These are phyloP conservation scores for Epichloe gansuensis DNA, from an alignment of 2,329 filamentous ascomycete species.

Conservation along the genomic window DNA sequence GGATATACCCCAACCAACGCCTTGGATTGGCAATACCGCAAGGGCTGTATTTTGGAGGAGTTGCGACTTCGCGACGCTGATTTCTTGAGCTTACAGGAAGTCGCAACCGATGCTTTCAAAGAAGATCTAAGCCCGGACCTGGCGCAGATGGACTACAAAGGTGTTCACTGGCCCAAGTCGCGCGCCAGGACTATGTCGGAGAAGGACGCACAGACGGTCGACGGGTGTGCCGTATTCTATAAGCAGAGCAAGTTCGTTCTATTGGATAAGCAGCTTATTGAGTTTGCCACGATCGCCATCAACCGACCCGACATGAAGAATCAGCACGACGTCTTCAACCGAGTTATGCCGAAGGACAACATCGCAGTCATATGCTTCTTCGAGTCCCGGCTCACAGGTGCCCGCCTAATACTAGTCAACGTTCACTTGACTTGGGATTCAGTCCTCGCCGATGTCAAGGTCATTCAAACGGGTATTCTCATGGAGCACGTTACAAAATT, in stretches of 20 bases:
- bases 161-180: conserved; percentile 83
- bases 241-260: conserved; percentile 90
- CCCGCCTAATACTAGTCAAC: conserved; percentile 84
- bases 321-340: conserved; percentile 94
- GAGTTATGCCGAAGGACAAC: conserved; percentile 96
- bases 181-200: conserved; percentile 86
- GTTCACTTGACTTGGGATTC: conserved; percentile 95
- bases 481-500: conserved; percentile 85
- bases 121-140: conserved; percentile 83
- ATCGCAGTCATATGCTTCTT: conserved; percentile 88
- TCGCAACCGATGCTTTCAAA: conserved; percentile 84
- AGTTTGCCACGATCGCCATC: conserved; percentile 85
- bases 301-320: conserved; percentile 95
- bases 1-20: conserved; percentile 80
- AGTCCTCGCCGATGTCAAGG: conserved; percentile 81
- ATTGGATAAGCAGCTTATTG: conserved; percentile 86
- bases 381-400: conserved; percentile 83
- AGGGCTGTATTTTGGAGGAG: conserved; percentile 71
- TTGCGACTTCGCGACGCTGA: conserved; percentile 70
- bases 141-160: conserved; percentile 81
- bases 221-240: conserved; percentile 95
- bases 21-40: conserved; percentile 77
- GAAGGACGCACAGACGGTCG: conserved; percentile 77
- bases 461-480: conserved; percentile 88
- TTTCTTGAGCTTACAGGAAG: conserved; percentile 86